A percentile compares a stretch with the other conserved stretches of the same genome.
Conservation (phyloP, 2,329 filamentous ascomycete genomes). For the Ceratocystis albifundus region DNA sequence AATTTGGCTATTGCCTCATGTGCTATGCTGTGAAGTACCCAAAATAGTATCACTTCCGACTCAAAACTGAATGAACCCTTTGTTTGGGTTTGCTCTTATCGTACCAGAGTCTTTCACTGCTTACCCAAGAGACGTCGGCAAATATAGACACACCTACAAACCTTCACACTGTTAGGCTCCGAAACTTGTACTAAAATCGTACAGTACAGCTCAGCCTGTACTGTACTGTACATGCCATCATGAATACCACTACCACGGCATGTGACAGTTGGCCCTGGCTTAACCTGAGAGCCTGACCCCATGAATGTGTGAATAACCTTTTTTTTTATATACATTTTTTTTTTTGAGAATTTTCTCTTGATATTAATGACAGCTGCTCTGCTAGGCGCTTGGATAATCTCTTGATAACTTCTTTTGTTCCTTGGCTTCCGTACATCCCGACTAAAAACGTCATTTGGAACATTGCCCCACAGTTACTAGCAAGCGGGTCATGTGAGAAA, state of each 20-base stretch:
- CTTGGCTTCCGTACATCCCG: neutral
- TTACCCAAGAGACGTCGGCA: too few species aligned
- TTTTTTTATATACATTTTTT: too few species aligned
- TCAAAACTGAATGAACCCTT: neutral
- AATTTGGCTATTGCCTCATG: neutral
- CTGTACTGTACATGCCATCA: neutral
- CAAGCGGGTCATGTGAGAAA: neutral
- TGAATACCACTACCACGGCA: neutral
- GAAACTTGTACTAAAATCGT: neutral
- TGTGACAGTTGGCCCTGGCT: slow-evolving; percentile 7
- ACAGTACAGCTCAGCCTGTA: neutral
- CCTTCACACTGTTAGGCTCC: neutral
- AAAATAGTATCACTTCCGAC: neutral
- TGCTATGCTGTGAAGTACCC: neutral
- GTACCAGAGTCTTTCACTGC: too few species aligned
- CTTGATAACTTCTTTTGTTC: neutral
- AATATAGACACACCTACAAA: neutral
- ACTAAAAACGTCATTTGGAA: neutral
- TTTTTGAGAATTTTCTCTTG: neutral
- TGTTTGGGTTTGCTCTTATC: neutral
- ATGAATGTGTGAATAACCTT: neutral
- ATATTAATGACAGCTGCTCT: neutral
- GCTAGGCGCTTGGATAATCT: slow-evolving; percentile 2
- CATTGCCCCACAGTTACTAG: neutral
- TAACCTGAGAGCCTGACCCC: neutral